These are phyloP conservation scores for Blakeslea trispora DNA, from an alignment of 371 early-diverging fungal species.

Conservation along the genomic window DNA sequence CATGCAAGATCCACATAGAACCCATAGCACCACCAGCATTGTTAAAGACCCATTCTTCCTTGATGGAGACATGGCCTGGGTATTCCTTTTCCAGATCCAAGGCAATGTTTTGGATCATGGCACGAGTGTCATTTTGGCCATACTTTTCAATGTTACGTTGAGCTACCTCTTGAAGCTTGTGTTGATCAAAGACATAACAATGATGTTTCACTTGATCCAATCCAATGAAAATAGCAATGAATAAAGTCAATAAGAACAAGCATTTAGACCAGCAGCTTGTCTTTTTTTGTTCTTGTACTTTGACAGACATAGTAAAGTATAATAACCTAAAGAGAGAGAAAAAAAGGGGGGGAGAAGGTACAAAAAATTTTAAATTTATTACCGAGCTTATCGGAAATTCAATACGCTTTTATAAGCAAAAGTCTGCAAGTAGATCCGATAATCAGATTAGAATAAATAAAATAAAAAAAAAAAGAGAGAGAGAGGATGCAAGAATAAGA, in stretches of 20 bases:
- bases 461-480: neutral
- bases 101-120: conserved; percentile 40
- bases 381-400: too few species aligned
- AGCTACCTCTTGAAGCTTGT: conserved; percentile 45
- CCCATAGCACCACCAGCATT: conserved; percentile 64
- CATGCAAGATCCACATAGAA: conserved; percentile 57
- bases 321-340: conserved; percentile 1
- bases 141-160: conserved; percentile 46
- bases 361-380: neutral
- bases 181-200: conserved; percentile 48
- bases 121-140: conserved; percentile 30
- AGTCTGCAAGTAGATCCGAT: conserved; percentile 17
- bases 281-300: conserved; percentile 12
- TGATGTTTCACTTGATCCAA: conserved; percentile 44
- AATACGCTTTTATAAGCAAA: neutral
- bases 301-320: conserved; percentile 4
- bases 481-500: neutral
- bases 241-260: conserved; percentile 28
- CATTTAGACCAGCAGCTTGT: conserved; percentile 23
- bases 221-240: conserved; percentile 35
- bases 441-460: neutral
- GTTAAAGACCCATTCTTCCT: conserved; percentile 59
- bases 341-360: neutral
- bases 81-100: conserved; percentile 41
- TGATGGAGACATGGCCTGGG: conserved; percentile 45